phyloP scores from a whole-genome alignment of 257 asterid species.

The Galeopsis tetrahit region DNA sequence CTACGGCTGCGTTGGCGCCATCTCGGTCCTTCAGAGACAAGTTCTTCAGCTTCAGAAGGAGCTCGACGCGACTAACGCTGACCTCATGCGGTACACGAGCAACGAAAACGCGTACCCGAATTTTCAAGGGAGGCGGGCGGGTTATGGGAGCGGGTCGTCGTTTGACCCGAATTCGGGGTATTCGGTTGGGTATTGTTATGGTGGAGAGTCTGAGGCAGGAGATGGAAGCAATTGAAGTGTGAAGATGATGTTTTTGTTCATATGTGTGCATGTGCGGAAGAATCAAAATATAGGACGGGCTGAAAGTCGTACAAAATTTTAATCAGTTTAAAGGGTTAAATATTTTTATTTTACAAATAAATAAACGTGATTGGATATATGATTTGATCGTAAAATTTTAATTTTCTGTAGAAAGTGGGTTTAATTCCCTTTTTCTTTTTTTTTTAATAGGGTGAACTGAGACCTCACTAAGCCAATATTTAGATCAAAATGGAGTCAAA shows the following conservation, averaged over 20 bases:
- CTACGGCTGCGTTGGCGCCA: constrained; percentile 86
- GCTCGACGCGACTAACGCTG: constrained; percentile 76
- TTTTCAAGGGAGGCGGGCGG: constrained; percentile 30
- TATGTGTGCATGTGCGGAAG: not conserved
- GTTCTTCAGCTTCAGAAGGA: constrained; percentile 76
- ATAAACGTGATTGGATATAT: too few relatives aligned
- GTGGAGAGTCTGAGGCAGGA: constrained; percentile 26
- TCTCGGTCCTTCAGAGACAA: constrained; percentile 76
- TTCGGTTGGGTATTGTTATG: constrained; percentile 33
- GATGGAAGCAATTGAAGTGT: constrained; percentile 5
- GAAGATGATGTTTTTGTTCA: not conserved
- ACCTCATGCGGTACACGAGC: constrained; percentile 60
- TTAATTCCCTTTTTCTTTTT: too few relatives aligned
- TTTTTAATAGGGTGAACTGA: too few relatives aligned
- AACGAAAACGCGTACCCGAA: constrained; percentile 10
- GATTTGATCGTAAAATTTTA: too few relatives aligned
- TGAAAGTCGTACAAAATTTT: too few relatives aligned
- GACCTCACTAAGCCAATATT: too few relatives aligned
- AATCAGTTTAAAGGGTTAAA: too few relatives aligned
- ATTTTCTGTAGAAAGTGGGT: too few relatives aligned
- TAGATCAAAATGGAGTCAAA: too few relatives aligned
- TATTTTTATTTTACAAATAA: too few relatives aligned
- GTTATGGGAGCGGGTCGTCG: constrained; percentile 38
- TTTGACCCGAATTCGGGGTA: constrained; percentile 39
- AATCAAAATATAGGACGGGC: too few relatives aligned